Percentiles rank a stretch among this genome's conserved stretches.
These are phyloP conservation scores for Arthromyces matolae DNA, from an alignment of 768 basidiomycete species.

Conservation along the genomic window DNA sequence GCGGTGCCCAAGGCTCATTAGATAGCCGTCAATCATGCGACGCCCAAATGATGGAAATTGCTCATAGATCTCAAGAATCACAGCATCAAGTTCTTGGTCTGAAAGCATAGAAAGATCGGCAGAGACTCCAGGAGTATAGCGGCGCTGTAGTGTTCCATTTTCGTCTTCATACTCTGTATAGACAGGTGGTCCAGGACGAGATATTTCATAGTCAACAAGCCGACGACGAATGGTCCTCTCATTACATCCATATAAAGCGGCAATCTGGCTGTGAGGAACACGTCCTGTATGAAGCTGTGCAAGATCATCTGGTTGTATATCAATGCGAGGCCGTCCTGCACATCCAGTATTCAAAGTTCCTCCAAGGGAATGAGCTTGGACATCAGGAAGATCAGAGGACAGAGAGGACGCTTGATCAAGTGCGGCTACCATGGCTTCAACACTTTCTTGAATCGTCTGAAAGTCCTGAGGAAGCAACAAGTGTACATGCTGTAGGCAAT, in stretches of 20 bases:
- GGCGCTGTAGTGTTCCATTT: slow-evolving; percentile 6
- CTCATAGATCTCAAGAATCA: slow-evolving; percentile 18
- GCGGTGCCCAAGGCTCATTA: slow-evolving; percentile 17
- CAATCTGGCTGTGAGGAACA: slow-evolving; percentile 9
- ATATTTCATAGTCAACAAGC: slow-evolving; percentile 16
- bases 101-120: slow-evolving; percentile 8
- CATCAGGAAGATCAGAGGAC: not conserved
- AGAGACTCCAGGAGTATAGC: slow-evolving; percentile 8
- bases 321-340: not conserved
- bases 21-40: slow-evolving; percentile 25
- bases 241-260: slow-evolving; percentile 6
- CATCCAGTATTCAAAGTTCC: not conserved
- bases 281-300: slow-evolving; percentile 2
- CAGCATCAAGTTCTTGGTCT: slow-evolving; percentile 22
- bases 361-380: not conserved
- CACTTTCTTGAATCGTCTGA: not conserved
- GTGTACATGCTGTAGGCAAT: not conserved
- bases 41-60: slow-evolving; percentile 24
- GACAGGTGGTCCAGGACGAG: slow-evolving; percentile 14
- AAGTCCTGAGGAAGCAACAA: not conserved
- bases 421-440: not conserved
- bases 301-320: slow-evolving; percentile 9
- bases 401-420: not conserved
- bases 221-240: slow-evolving; percentile 15
- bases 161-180: slow-evolving; percentile 10